These are phyloP conservation scores for Calendula officinalis DNA, from an alignment of 129 eudicot genomes.

Conservation along the genomic window DNA sequence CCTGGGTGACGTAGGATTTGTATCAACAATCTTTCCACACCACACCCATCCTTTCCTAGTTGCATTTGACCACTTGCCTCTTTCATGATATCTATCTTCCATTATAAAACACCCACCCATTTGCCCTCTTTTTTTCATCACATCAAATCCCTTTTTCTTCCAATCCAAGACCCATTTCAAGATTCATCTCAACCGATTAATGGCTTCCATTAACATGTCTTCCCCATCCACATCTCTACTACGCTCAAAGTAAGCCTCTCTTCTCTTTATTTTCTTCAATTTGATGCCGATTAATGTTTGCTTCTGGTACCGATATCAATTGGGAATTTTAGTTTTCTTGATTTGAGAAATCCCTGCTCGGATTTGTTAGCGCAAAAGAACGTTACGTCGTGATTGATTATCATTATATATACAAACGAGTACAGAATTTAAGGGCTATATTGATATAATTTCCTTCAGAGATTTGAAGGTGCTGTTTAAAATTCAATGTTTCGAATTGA, in stretches of 20 bases:
- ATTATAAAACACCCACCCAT: conserved; percentile 28
- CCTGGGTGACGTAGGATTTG: conserved; percentile 14
- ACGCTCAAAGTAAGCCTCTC: conserved; percentile 43
- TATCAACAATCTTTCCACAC: conserved; percentile 25
- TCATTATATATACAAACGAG: no score
- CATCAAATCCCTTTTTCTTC: background rate
- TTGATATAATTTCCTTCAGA: background rate
- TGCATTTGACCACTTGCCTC: conserved; percentile 8
- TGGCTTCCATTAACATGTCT: conserved; percentile 63
- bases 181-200: no score
- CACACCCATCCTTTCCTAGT: conserved; percentile 14
- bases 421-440: background rate
- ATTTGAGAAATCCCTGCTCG: no score
- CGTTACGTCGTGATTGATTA: no score
- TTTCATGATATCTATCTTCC: conserved; percentile 1
- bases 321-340: background rate
- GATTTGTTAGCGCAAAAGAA: no score
- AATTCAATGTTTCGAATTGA: background rate
- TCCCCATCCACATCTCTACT: conserved; percentile 57
- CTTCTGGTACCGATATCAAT: background rate
- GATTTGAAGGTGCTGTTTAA: background rate
- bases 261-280: background rate
- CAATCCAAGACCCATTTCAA: background rate
- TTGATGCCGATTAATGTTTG: background rate
- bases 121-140: background rate